phyloP scores from a whole-genome alignment of 2,329 filamentous ascomycete species.

The Xylariaceae sp. region DNA sequence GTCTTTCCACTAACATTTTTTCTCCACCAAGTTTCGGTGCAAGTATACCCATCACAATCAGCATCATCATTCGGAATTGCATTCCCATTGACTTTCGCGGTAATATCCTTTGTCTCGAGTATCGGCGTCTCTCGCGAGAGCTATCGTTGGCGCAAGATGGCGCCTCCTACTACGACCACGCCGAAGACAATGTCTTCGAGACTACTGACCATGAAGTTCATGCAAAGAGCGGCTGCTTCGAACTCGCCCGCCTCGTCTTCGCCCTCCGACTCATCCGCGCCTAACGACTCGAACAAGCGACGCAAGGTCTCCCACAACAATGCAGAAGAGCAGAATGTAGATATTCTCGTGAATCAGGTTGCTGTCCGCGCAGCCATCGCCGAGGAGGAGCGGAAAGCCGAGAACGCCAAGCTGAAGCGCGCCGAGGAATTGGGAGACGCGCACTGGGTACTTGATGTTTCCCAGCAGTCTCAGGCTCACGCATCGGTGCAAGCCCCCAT shows the following conservation, averaged over 20 bases:
- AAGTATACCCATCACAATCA: neutral
- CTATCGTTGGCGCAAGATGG: constrained; percentile 32
- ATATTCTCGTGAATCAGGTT: constrained; percentile 50
- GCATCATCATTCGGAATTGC: neutral
- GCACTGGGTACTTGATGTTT: constrained; percentile 66
- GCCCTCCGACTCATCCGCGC: constrained; percentile 40
- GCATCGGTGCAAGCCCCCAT: constrained; percentile 36
- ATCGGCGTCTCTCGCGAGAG: neutral
- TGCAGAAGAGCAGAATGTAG: constrained; percentile 33
- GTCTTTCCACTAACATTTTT: neutral
- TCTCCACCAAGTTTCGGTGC: neutral
- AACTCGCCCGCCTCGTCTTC: constrained; percentile 49
- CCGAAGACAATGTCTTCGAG: constrained; percentile 77
- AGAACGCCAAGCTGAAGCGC: constrained; percentile 56
- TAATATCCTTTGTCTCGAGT: no score
- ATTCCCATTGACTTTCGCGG: no score
- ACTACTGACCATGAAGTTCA: constrained; percentile 93
- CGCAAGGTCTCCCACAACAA: constrained; percentile 45
- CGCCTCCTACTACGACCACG: constrained; percentile 44
- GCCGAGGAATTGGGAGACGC: constrained; percentile 62
- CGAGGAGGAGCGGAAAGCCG: constrained; percentile 61
- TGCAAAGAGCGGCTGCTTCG: constrained; percentile 78
- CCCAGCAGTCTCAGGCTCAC: constrained; percentile 32
- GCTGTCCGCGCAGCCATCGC: constrained; percentile 59
- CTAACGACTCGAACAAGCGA: constrained; percentile 55